Evolutionary conservation across 2,329 filamentous ascomycete genomes (phyloP), one percentile per base, ranked within the genome.

Genomic region (Aspergillus sp.): DNA sequence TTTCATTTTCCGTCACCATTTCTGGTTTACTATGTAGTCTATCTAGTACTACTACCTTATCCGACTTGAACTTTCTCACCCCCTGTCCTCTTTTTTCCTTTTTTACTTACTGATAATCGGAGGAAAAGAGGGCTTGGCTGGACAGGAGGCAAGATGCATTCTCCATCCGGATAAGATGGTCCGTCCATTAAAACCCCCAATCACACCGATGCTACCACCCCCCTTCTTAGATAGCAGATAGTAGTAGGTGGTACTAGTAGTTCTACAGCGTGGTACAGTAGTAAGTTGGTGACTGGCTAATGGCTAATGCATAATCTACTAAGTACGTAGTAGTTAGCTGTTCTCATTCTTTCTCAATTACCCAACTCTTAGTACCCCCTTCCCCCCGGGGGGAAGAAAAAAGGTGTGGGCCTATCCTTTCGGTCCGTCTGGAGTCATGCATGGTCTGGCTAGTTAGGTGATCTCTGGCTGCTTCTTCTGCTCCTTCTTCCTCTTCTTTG

Each of bases 111-210:
- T 47, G 43, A 9, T 25, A 21, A 25, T 48, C 45, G 45, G 45
- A 48, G 45, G 23, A 28, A 28, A 48, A 48, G 45, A 48, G 45
- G 21, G 45, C 45, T 49, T 49, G 45, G 45, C 45, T 49, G 45
- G 23, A 49, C 23, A 49, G 13, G 45, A 28, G 41, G 41, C 41
- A 45, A 45, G 19, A 45, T 23, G 21, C 41, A 19, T 45, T 13
- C 41, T 23, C 10, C 41, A 45, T 45, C 17, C 19, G 41, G 41
- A 21, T 23, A 45, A 45, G 41, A 23, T 45, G 41, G 41, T 45
- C 41, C 17, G 25, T 8, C 25, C 9, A 12, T 36, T 5, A 2
- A 36, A 36, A 36, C 10, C 30, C 32, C 32, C 32, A 36, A 36
- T 36, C 32, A 36, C 32, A 13, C 32, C 32, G 12, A 36, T 36